phyloP scores from a whole-genome alignment of 2,329 filamentous ascomycete genomes.

The Cladosporium sp. region DNA sequence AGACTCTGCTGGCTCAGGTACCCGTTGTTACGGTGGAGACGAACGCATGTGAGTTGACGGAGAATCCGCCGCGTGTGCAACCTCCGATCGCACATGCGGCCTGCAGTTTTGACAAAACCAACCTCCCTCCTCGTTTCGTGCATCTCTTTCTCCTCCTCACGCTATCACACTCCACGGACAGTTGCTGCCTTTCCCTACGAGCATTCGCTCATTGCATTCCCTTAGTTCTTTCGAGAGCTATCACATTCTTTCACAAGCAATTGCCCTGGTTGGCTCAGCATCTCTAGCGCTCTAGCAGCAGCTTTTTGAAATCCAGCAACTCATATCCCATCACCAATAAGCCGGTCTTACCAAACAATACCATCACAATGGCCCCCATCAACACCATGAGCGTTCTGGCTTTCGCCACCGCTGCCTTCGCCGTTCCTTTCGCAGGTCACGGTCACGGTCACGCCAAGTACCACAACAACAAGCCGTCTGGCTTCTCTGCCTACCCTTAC shows the following conservation, averaged over 20 bases:
- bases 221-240: slow-evolving; percentile 38
- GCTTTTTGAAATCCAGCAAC: slow-evolving; percentile 27
- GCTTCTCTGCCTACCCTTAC: slow-evolving; percentile 33
- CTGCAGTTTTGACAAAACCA: slow-evolving; percentile 15
- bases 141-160: slow-evolving; percentile 27
- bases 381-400: slow-evolving; percentile 47
- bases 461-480: slow-evolving; percentile 35
- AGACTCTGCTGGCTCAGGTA: slow-evolving; percentile 16
- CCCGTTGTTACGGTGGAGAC: slow-evolving; percentile 12
- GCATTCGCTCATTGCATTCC: slow-evolving; percentile 47
- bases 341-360: slow-evolving; percentile 27
- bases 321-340: slow-evolving; percentile 21
- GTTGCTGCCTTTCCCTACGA: slow-evolving; percentile 37
- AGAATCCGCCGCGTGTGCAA: neutral
- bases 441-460: slow-evolving; percentile 35
- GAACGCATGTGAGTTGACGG: slow-evolving; percentile 14
- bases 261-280: slow-evolving; percentile 48
- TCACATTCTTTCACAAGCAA: slow-evolving; percentile 39
- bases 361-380: slow-evolving; percentile 38
- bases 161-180: slow-evolving; percentile 28
- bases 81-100: slow-evolving; percentile 3
- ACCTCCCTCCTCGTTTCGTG: neutral
- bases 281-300: slow-evolving; percentile 44
- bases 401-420: slow-evolving; percentile 44
- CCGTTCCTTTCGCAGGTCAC: slow-evolving; percentile 40